These are phyloP conservation scores for Coelastrella sp. DNA, from an alignment of 139 green algal species.

Conservation along the genomic window DNA sequence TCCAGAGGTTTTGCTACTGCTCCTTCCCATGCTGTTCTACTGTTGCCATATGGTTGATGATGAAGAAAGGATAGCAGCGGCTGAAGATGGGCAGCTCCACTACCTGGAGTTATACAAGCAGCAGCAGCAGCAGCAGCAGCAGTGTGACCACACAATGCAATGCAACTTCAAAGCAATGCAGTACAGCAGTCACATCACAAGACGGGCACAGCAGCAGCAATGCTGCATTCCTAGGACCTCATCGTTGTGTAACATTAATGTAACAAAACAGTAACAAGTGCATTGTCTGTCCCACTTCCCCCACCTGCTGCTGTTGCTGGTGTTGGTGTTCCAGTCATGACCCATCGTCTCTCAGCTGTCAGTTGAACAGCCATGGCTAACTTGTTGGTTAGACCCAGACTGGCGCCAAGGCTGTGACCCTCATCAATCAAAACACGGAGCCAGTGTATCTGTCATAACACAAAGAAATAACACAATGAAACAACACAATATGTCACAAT, in stretches of 20 bases:
- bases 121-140: no score
- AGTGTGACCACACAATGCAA: background rate
- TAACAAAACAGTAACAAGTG: background rate
- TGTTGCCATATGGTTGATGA: conserved; percentile 75
- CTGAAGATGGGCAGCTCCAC: conserved; percentile 54
- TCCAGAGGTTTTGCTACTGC: conserved; percentile 82
- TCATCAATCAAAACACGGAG: conserved; percentile 95
- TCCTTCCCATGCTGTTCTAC: conserved; percentile 63
- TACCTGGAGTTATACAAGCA: background rate
- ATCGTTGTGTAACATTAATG: no score
- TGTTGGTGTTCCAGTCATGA: conserved; percentile 43
- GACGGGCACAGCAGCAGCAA: no score
- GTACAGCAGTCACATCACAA: background rate
- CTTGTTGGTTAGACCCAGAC: conserved; percentile 85
- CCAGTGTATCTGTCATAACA: conserved; percentile 86
- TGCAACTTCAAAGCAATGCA: background rate
- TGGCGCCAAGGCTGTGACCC: conserved; percentile 87
- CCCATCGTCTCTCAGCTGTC: conserved; percentile 83
- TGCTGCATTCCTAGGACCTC: no score
- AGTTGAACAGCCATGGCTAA: conserved; percentile 77
- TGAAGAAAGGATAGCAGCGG: conserved; percentile 94
- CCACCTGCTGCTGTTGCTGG: conserved; percentile 41
- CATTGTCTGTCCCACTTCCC: background rate
- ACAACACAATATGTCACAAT: no score
- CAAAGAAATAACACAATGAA: background rate